A percentile compares a stretch with the other conserved stretches of the same genome.
phyloP scores from a whole-genome alignment of 2,329 filamentous ascomycete species.

The Acephala macrosclerotiorum region DNA sequence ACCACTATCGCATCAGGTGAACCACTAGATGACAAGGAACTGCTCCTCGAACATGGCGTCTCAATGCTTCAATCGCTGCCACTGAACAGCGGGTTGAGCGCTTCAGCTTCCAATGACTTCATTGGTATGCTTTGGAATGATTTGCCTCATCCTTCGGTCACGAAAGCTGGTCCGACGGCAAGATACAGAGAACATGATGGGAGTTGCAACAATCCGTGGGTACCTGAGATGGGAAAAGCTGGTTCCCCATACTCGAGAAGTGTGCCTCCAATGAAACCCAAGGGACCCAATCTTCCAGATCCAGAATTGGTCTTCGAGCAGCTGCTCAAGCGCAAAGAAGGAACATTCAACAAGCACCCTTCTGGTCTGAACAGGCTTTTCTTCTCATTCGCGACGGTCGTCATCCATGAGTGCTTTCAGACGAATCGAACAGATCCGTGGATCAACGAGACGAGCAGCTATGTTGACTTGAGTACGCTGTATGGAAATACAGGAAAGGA shows the following conservation, averaged over 20 bases:
- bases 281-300: conserved; percentile 57
- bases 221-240: conserved; percentile 60
- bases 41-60: conserved; percentile 58
- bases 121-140: conserved; percentile 61
- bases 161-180: conserved; percentile 53
- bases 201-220: conserved; percentile 55
- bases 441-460: conserved; percentile 55
- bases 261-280: conserved; percentile 54
- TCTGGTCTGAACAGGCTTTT: conserved; percentile 53
- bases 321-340: conserved; percentile 49
- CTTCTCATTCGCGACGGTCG: conserved; percentile 55
- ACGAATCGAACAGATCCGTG: conserved; percentile 49
- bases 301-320: conserved; percentile 55
- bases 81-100: conserved; percentile 55
- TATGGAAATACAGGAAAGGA: conserved; percentile 54
- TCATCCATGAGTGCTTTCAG: conserved; percentile 57
- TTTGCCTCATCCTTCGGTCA: conserved; percentile 57
- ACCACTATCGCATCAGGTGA: conserved; percentile 52
- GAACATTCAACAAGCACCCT: conserved; percentile 51
- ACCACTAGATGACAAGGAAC: conserved; percentile 54
- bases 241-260: conserved; percentile 54
- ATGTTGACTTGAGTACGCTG: conserved; percentile 55
- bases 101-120: conserved; percentile 56
- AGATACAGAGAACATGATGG: conserved; percentile 54
- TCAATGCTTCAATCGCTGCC: conserved; percentile 59